Percentiles rank a stretch among this genome's conserved stretches.
These are phyloP conservation scores for Asclepias syriaca DNA, from an alignment of 257 asterid species.

Conservation along the genomic window DNA sequence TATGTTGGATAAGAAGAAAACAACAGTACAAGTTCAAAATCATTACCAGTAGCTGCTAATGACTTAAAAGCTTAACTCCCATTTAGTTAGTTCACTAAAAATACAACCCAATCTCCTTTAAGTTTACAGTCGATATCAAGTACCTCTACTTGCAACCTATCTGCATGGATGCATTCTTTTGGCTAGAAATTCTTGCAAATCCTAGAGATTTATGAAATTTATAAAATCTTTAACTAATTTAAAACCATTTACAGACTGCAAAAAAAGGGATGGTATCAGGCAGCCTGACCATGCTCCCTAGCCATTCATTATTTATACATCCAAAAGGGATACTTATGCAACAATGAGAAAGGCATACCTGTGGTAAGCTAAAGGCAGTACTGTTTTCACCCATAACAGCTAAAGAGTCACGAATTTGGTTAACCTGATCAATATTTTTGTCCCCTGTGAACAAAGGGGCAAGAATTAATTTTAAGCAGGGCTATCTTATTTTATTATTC, in stretches of 20 bases:
- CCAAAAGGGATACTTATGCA: not conserved
- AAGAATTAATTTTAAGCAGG: constrained; percentile 15
- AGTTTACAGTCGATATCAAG: not conserved
- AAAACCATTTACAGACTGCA: not conserved
- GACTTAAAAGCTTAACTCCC: not conserved
- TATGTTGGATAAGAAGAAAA: not conserved
- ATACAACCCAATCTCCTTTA: not conserved
- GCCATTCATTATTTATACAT: not conserved
- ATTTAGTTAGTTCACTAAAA: not conserved
- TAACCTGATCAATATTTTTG: constrained; percentile 85
- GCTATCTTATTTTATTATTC: not conserved
- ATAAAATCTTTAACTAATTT: not conserved
- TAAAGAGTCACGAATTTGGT: constrained; percentile 93
- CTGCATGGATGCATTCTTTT: not conserved
- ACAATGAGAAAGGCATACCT: constrained; percentile 37
- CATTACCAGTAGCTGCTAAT: not conserved
- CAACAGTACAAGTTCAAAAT: not conserved
- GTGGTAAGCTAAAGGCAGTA: constrained; percentile 98
- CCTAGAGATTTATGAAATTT: not conserved
- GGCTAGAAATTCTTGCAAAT: constrained; percentile 1
- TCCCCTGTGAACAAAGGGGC: constrained; percentile 52
- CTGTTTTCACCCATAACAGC: constrained; percentile 93
- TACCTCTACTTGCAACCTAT: not conserved
- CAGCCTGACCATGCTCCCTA: constrained; percentile 1
- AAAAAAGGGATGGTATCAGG: not conserved